Conservation (phyloP, 2,329 filamentous ascomycete species). For the Venturia effusa region DNA sequence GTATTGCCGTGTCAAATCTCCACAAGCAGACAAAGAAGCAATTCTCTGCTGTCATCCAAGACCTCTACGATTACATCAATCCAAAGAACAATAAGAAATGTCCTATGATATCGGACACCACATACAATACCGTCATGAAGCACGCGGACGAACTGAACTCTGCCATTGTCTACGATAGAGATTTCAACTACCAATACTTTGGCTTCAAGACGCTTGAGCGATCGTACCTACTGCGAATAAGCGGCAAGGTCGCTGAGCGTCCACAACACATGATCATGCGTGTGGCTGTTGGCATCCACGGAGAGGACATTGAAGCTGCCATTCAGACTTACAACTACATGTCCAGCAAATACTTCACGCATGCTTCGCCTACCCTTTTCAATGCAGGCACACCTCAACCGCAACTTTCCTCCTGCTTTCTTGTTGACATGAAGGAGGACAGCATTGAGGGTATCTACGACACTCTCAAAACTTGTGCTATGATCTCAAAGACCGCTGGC, state of each 20-base stretch:
- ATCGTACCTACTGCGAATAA: conserved; percentile 89
- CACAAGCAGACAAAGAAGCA: conserved; percentile 99
- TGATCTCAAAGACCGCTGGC: conserved; percentile 99
- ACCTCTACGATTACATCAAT: conserved; percentile 94
- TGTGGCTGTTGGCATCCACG: conserved; percentile 93
- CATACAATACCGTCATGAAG: conserved; percentile 87
- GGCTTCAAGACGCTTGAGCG: conserved; percentile 99
- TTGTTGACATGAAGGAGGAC: conserved; percentile 99
- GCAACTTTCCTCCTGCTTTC: conserved; percentile 95
- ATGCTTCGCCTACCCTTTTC: conserved; percentile 95
- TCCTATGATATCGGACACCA: conserved; percentile 89
- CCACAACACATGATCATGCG: conserved; percentile 99
- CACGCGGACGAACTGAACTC: conserved; percentile 97
- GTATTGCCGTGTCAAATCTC: conserved; percentile 97
- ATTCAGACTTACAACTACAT: conserved; percentile 98
- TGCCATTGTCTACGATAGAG: conserved; percentile 96
- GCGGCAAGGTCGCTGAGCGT: conserved; percentile 92
- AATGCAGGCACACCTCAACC: conserved; percentile 92
- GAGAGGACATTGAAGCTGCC: conserved; percentile 85
- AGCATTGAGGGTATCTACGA: conserved; percentile 99
- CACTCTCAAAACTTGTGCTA: conserved; percentile 95
- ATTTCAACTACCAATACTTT: conserved; percentile 99
- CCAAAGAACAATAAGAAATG: conserved; percentile 74
- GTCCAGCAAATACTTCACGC: conserved; percentile 98
- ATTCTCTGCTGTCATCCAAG: conserved; percentile 88